Percentiles rank a stretch among this genome's conserved stretches.
phyloP scores from a whole-genome alignment of 192 early-diverging fungal genomes.

The Backusella tuberculispora region DNA sequence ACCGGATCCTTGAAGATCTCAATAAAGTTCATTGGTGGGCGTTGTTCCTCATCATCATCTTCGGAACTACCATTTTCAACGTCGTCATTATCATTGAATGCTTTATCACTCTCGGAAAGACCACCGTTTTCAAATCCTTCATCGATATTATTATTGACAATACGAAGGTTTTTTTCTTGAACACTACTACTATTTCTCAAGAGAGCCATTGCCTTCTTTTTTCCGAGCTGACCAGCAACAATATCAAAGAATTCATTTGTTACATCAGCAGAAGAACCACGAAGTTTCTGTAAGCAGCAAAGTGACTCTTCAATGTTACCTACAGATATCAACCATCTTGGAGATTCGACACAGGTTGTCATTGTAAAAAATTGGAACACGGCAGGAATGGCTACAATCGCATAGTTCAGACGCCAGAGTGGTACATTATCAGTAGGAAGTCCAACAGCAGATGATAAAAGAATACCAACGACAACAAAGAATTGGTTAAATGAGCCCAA shows the following conservation, averaged over 20 bases:
- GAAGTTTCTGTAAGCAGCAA: slow-evolving; percentile 54
- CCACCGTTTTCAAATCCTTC: neutral
- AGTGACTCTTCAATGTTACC: slow-evolving; percentile 67
- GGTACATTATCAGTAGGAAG: slow-evolving; percentile 62
- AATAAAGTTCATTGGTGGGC: slow-evolving; percentile 39
- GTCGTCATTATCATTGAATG: neutral
- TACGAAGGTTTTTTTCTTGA: neutral
- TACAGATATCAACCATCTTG: slow-evolving; percentile 70
- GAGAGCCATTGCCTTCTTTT: slow-evolving; percentile 5
- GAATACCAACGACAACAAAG: slow-evolving; percentile 77
- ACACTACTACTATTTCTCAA: slow-evolving; percentile 19
- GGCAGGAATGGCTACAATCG: slow-evolving; percentile 63
- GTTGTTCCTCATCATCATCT: slow-evolving; percentile 6
- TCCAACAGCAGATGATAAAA: slow-evolving; percentile 68
- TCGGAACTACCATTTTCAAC: neutral
- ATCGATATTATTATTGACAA: neutral
- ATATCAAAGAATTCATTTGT: slow-evolving; percentile 67
- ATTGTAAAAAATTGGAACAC: slow-evolving; percentile 61
- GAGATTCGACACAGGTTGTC: slow-evolving; percentile 77
- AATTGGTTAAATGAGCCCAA: slow-evolving; percentile 80
- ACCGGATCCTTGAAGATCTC: slow-evolving; percentile 61
- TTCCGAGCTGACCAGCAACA: slow-evolving; percentile 44
- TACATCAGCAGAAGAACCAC: slow-evolving; percentile 53
- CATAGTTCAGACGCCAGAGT: slow-evolving; percentile 73
- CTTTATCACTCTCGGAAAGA: neutral